A percentile compares a stretch with the other conserved stretches of the same genome.
Evolutionary conservation across 257 asterid species (phyloP).

Genomic region (Solanum dulcamara): DNA sequence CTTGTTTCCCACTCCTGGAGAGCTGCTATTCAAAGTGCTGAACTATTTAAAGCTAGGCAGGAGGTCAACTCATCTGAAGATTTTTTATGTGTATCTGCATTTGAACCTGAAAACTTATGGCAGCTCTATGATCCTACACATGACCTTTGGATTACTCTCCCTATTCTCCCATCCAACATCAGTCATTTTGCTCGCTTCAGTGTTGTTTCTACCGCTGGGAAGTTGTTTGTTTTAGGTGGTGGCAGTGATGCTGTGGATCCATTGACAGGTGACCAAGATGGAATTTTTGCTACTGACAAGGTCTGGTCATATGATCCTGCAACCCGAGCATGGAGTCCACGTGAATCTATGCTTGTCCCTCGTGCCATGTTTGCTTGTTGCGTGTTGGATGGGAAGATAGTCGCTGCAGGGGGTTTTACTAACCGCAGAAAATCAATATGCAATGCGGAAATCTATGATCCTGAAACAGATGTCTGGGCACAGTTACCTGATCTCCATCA

Average conservation of each 20-base stretch:
- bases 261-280: constrained; percentile 88
- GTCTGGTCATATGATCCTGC: constrained; percentile 90
- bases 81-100: constrained; percentile 75
- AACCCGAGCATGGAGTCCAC: constrained; percentile 45
- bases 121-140: constrained; percentile 80
- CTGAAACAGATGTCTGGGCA: constrained; percentile 61
- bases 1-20: constrained; percentile 89
- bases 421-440: constrained; percentile 81
- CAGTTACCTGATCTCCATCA: constrained; percentile 71
- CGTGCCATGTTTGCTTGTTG: constrained; percentile 99
- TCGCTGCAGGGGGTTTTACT: constrained; percentile 93
- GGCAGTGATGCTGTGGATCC: constrained; percentile 98
- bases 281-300: constrained; percentile 82
- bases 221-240: constrained; percentile 87
- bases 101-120: constrained; percentile 93
- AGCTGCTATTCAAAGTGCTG: constrained; percentile 57
- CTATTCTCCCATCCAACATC: constrained; percentile 68
- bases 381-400: constrained; percentile 70
- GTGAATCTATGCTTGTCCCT: constrained; percentile 78
- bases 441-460: constrained; percentile 85
- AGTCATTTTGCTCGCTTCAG: constrained; percentile 92
- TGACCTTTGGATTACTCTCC: constrained; percentile 90
- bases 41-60: constrained; percentile 74
- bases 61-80: constrained; percentile 76
- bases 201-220: constrained; percentile 72